A percentile compares a stretch with the other conserved stretches of the same genome.
Evolutionary conservation across 805 yeast species (phyloP).

Genomic region (Wickerhamiella brachini): DNA sequence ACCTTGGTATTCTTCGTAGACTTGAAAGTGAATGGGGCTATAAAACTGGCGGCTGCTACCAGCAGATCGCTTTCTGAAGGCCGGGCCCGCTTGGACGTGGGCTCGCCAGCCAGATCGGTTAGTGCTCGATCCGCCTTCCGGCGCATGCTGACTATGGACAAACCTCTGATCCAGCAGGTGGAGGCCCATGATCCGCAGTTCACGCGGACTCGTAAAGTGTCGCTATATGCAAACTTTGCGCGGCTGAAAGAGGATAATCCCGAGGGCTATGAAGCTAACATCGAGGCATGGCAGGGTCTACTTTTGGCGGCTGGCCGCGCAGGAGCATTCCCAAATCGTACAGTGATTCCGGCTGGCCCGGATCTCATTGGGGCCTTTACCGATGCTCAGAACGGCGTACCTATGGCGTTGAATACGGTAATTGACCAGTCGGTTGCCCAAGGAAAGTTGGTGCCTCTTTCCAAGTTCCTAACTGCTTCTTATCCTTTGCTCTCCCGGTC

Average conservation of each 20-base stretch:
- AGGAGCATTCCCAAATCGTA: constrained; percentile 20
- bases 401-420: constrained; percentile 22
- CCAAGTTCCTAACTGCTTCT: constrained; percentile 7
- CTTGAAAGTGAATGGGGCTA: constrained; percentile 7
- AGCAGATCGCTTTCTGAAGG: background rate
- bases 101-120: background rate
- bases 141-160: constrained; percentile 9
- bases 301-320: constrained; percentile 20
- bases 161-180: constrained; percentile 7
- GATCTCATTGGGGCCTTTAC: constrained; percentile 14
- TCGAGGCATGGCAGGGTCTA: constrained; percentile 33
- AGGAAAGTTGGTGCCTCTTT: constrained; percentile 17
- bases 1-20: constrained; percentile 14
- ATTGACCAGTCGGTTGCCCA: constrained; percentile 20
- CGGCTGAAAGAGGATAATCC: constrained; percentile 31
- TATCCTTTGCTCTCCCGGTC: constrained; percentile 9
- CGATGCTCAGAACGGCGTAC: constrained; percentile 20
- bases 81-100: background rate
- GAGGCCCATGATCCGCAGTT: constrained; percentile 23
- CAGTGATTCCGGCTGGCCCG: constrained; percentile 18
- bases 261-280: constrained; percentile 38
- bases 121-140: background rate
- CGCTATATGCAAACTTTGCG: constrained; percentile 37
- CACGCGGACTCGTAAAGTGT: constrained; percentile 29
- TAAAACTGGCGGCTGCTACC: constrained; percentile 6